A percentile compares a stretch with the other conserved stretches of the same genome.
Evolutionary conservation across 2,329 filamentous ascomycete species (phyloP).

Genomic region (Tolypocladium cylindrosporum): DNA sequence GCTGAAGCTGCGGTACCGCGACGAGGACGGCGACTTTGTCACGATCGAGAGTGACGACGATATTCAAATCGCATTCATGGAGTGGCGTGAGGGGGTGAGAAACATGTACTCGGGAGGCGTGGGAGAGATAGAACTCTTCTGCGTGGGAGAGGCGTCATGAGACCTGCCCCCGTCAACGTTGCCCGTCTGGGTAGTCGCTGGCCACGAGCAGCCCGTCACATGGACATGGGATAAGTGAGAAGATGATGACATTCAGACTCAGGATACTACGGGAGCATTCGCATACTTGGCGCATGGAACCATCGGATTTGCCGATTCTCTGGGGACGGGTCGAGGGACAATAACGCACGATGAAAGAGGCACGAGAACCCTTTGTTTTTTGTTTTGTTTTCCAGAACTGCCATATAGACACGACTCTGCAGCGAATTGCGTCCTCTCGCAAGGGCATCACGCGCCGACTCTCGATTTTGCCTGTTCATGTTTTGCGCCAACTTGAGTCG

Average conservation of each 20-base stretch:
- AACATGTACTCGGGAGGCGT: constrained; percentile 56
- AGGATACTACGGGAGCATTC: constrained; percentile 12
- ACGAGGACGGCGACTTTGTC: constrained; percentile 88
- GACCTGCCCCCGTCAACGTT: background rate
- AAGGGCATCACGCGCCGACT: background rate
- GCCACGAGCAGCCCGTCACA: background rate
- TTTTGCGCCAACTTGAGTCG: constrained; percentile 1
- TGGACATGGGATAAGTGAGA: background rate
- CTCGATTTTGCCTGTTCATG: constrained; percentile 4
- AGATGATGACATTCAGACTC: background rate
- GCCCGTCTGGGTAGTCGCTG: constrained; percentile 3
- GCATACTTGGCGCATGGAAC: constrained; percentile 22
- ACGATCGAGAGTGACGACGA: constrained; percentile 94
- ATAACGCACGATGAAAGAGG: constrained; percentile 9
- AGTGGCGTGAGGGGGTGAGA: constrained; percentile 68
- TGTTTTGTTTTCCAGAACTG: background rate
- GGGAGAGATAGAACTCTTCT: constrained; percentile 85
- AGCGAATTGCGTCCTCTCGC: constrained; percentile 13
- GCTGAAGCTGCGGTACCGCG: constrained; percentile 80
- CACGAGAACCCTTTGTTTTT: constrained; percentile 6
- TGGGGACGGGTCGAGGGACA: constrained; percentile 6
- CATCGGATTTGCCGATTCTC: constrained; percentile 11
- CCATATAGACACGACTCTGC: constrained; percentile 22
- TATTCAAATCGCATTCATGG: constrained; percentile 89
- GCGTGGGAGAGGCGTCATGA: constrained; percentile 42